Evolutionary conservation across 2,329 filamentous ascomycete genomes (phyloP).

Genomic region (Arthrobotrys sinensis): DNA sequence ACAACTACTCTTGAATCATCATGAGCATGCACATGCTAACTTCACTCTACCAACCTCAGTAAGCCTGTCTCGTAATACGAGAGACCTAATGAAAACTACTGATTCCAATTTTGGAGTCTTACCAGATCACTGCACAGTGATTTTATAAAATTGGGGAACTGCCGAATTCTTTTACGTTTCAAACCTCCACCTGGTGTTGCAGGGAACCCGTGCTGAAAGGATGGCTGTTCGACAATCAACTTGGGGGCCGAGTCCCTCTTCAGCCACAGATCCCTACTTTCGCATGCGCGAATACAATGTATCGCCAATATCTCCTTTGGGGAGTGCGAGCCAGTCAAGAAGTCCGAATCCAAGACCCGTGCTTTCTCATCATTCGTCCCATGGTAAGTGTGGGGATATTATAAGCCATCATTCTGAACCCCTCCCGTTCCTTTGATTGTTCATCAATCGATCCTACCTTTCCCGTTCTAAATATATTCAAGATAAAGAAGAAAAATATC

Average conservation of each 20-base stretch:
- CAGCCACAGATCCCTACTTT: constrained; percentile 56
- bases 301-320: constrained; percentile 49
- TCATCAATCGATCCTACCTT: neutral
- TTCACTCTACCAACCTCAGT: constrained; percentile 38
- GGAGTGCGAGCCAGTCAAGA: constrained; percentile 33
- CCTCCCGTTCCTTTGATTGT: neutral
- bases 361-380: constrained; percentile 52
- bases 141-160: constrained; percentile 46
- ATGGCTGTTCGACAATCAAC: constrained; percentile 56
- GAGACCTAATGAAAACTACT: constrained; percentile 41
- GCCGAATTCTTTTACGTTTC: constrained; percentile 42
- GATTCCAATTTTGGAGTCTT: constrained; percentile 55
- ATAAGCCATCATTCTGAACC: constrained; percentile 12
- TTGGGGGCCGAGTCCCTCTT: constrained; percentile 60
- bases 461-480: neutral
- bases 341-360: constrained; percentile 48
- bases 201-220: constrained; percentile 16
- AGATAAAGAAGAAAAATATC: neutral
- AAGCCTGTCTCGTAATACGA: constrained; percentile 61
- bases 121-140: constrained; percentile 42
- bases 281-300: constrained; percentile 40
- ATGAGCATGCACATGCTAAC: constrained; percentile 29
- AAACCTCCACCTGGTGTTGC: constrained; percentile 20
- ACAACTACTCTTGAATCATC: constrained; percentile 13
- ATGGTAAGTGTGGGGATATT: constrained; percentile 48